Evolutionary conservation across 2,329 filamentous ascomycete species (phyloP).

Genomic region (Pestalotiopsis sp.): DNA sequence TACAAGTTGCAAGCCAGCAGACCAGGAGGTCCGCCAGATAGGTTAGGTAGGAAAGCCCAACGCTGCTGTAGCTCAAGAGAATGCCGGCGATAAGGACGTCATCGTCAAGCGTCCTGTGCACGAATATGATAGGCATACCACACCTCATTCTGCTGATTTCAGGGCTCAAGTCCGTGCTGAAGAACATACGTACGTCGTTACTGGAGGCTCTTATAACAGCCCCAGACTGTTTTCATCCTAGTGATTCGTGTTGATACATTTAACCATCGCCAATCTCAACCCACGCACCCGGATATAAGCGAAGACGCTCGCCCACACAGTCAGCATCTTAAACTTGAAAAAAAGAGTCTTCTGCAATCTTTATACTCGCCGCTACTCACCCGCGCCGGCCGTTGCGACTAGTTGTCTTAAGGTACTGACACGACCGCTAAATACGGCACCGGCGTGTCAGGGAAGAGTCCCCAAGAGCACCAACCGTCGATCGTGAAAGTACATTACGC

Average conservation of each 20-base stretch:
- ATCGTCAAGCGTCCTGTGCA: background rate
- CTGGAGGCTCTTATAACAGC: background rate
- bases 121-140: background rate
- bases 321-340: background rate
- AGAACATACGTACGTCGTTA: background rate
- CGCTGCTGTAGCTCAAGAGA: background rate
- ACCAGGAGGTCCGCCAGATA: no score
- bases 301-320: background rate
- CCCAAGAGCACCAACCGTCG: background rate
- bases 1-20: no score
- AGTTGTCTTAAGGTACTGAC: constrained; percentile 3
- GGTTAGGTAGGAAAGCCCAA: background rate
- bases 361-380: constrained; percentile 10
- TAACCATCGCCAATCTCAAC: background rate
- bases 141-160: background rate
- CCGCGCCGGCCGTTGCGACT: constrained; percentile 11
- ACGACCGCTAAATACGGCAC: constrained; percentile 13
- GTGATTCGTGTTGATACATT: background rate
- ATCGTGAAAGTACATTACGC: background rate
- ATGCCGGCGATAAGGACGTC: background rate
- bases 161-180: background rate
- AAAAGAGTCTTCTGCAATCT: background rate
- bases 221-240: background rate
- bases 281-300: background rate
- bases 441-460: constrained; percentile 15